Base-by-base conservation (phyloP, 179 eudicot species). In the Spinacia oleracea region DNA sequence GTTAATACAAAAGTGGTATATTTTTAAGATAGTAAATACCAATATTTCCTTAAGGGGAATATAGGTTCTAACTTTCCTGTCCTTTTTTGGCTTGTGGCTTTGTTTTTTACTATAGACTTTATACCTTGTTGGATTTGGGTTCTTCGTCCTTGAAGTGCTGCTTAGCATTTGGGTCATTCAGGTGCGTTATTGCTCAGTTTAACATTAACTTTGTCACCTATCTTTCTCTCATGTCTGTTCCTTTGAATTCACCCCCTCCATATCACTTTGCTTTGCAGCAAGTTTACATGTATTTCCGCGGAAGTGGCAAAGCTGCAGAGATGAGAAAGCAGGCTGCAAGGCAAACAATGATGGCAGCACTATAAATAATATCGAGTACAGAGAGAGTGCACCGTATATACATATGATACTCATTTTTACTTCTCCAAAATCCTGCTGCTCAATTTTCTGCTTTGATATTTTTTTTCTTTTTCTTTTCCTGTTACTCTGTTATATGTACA, bases 211-310 rank as follows among this genome's bases (percentile, higher is more conserved):
- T 31, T 31, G 21, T 23, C 69, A 48, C 5, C 50, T 25, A 40
- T 34, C 42, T 74, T 29, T 35, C 2, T 11, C 45, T 38, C 31
- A 48, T 40, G 72, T 31, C 10, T 43, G 32, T 53, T 40, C 23
- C 14, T 15, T 25, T 42, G 23, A 55, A 70, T 12, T 75, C 69
- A 25, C n/a, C 53, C 32, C 56, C 16, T 35, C 40, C 62, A 4
- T 69, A 42, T 34, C 16, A 6, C 27, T 6, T 48, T 16, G 42
- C 60, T 27, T 35, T 83, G 75, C 91, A 88, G 91, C 88, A 88
- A 89, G 90, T 89, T 27, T 89, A 89, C 82, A 79, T 82, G 87
- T 89, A 88, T 76, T 89, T 89, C 70, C 83, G 92, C 12, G 92
- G 90, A 42, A 88, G 89, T 77, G 90, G 92, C 32, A 86, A 86